Evolutionary conservation across 371 early-diverging fungal species (phyloP).

Genomic region (Syncephalastrum contaminatum): DNA sequence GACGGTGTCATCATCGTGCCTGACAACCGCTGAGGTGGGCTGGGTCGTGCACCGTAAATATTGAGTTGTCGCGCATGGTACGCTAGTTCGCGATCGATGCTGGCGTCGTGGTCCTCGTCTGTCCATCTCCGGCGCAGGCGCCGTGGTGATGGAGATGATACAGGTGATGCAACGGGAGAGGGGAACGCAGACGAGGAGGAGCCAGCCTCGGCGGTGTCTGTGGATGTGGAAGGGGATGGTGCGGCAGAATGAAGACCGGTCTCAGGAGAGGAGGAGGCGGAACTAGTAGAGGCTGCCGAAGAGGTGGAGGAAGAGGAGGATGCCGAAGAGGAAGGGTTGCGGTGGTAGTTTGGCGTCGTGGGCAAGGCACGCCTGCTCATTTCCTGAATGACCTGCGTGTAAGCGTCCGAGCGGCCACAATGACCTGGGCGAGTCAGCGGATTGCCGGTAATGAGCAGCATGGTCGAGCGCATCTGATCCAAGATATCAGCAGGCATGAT

Average conservation of each 20-base stretch:
- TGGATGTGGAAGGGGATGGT: neutral
- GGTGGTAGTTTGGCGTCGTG: conserved; percentile 14
- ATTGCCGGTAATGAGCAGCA: conserved; percentile 58
- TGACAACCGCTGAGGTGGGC: conserved; percentile 12
- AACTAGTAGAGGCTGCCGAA: neutral
- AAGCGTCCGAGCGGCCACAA: conserved; percentile 42
- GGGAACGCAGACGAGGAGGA: no score
- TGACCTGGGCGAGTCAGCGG: conserved; percentile 56
- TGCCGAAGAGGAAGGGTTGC: conserved; percentile 12
- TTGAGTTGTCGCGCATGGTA: conserved; percentile 44
- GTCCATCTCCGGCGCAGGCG: conserved; percentile 1
- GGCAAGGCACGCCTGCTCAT: conserved; percentile 53
- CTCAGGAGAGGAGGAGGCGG: conserved; percentile 3
- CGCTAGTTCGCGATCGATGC: conserved; percentile 44
- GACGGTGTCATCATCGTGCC: neutral
- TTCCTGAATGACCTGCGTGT: conserved; percentile 46
- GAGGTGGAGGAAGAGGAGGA: conserved; percentile 11
- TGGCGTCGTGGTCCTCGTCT: conserved; percentile 39
- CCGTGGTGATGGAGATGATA: conserved; percentile 2
- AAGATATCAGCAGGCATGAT: conserved; percentile 62
- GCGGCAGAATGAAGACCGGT: neutral
- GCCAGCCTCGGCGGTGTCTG: no score
- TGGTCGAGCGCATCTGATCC: conserved; percentile 53
- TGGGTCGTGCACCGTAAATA: conserved; percentile 34
- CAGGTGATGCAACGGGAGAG: neutral